These are phyloP conservation scores for Blastobotrys proliferans DNA, from an alignment of 1,139 yeast genomes.

Conservation along the genomic window DNA sequence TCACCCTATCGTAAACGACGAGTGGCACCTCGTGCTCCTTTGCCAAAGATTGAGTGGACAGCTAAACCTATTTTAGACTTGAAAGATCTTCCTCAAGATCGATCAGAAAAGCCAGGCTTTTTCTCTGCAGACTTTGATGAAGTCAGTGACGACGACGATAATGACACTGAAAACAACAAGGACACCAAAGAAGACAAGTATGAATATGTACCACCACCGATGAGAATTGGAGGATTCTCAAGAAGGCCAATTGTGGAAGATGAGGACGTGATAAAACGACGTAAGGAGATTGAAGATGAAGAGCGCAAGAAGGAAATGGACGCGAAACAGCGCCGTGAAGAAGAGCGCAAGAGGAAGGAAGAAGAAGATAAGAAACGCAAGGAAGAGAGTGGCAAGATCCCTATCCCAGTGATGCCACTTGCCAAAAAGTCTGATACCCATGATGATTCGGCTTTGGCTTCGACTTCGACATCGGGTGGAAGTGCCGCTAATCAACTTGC, in stretches of 20 bases:
- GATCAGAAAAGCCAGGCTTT: conserved; percentile 29
- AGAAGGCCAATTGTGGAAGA: conserved; percentile 10
- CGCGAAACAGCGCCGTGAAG: neutral
- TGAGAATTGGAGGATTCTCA: conserved; percentile 1
- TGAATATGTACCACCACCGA: conserved; percentile 4
- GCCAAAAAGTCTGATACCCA: neutral
- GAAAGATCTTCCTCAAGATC: conserved; percentile 26
- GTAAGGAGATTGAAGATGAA: conserved; percentile 11
- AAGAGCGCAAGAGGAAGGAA: conserved; percentile 10
- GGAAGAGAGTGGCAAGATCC: conserved; percentile 7
- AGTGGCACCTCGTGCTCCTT: too few species aligned
- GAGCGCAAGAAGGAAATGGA: conserved; percentile 3
- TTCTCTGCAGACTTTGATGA: conserved; percentile 31
- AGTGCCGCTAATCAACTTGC: conserved; percentile 1
- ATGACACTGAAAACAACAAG: conserved; percentile 2
- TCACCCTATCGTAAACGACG: conserved; percentile 1
- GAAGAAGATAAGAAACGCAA: conserved; percentile 1
- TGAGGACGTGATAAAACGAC: conserved; percentile 11
- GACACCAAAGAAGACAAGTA: conserved; percentile 9
- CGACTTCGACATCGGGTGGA: neutral
- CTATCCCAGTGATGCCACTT: conserved; percentile 7
- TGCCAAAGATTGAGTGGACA: conserved; percentile 21
- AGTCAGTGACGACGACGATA: conserved; percentile 25
- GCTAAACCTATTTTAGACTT: conserved; percentile 27
- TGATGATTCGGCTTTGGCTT: neutral